These are phyloP conservation scores for Ophiosphaerella narmari DNA, from an alignment of 2,329 filamentous ascomycete genomes.

Conservation along the genomic window DNA sequence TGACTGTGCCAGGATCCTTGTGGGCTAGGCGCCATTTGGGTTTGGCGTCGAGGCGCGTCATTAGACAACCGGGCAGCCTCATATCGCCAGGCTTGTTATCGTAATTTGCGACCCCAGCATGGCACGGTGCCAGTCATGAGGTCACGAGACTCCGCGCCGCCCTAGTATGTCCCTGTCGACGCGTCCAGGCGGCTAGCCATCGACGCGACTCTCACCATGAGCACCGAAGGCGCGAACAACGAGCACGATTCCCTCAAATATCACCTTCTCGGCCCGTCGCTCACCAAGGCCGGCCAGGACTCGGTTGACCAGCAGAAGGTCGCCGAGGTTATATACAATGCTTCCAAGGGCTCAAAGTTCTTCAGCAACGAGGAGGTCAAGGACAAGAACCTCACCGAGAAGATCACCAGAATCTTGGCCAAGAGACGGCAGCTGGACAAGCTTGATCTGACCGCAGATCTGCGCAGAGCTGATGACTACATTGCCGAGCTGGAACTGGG, in stretches of 20 bases:
- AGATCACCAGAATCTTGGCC: conserved; percentile 78
- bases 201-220: conserved; percentile 19
- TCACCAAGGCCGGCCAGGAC: conserved; percentile 93
- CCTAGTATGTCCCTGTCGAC: conserved; percentile 19
- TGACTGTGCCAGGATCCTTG: conserved; percentile 17
- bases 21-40: conserved; percentile 15
- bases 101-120: conserved; percentile 12
- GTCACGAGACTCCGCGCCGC: conserved; percentile 5
- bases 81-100: conserved; percentile 8
- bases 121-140: conserved; percentile 31
- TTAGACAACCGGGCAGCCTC: conserved; percentile 9
- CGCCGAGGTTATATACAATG: conserved; percentile 95
- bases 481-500: conserved; percentile 77
- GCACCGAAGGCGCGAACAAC: conserved; percentile 6
- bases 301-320: conserved; percentile 93
- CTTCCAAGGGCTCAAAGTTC: conserved; percentile 94
- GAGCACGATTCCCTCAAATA: conserved; percentile 79
- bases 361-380: conserved; percentile 88
- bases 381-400: conserved; percentile 81
- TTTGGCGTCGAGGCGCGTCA: conserved; percentile 27
- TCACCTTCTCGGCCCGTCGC: conserved; percentile 82
- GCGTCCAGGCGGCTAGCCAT: conserved; percentile 11
- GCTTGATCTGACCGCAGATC: conserved; percentile 72
- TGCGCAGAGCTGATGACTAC: conserved; percentile 78
- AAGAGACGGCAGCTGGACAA: conserved; percentile 77